A percentile compares a stretch with the other conserved stretches of the same genome.
Evolutionary conservation across 306 rosid genomes (phyloP).

Genomic region (Vigna nakashimae): DNA sequence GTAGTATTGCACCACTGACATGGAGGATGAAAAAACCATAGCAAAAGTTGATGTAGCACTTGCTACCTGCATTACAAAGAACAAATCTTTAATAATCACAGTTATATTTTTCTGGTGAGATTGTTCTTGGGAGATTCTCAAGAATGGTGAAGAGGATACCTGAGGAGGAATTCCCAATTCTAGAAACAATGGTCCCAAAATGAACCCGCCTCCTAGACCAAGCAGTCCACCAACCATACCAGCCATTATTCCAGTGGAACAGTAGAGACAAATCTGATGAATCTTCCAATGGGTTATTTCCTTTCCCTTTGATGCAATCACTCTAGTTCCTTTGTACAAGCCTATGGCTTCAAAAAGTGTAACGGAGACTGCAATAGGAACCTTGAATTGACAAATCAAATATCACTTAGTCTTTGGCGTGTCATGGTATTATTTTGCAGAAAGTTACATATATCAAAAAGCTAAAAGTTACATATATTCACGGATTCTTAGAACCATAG

Average conservation of each 20-base stretch:
- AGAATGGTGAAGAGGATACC: slow-evolving; percentile 48
- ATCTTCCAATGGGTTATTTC: slow-evolving; percentile 72
- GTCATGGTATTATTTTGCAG: slow-evolving; percentile 11
- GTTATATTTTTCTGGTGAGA: neutral
- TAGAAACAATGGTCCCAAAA: slow-evolving; percentile 82
- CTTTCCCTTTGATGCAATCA: slow-evolving; percentile 81
- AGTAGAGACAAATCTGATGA: slow-evolving; percentile 67
- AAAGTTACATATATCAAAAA: neutral
- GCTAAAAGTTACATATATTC: neutral
- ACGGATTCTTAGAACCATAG: neutral
- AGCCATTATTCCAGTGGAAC: slow-evolving; percentile 76
- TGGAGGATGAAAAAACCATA: slow-evolving; percentile 85
- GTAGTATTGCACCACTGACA: slow-evolving; percentile 85
- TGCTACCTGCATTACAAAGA: slow-evolving; percentile 60
- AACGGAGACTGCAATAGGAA: slow-evolving; percentile 73
- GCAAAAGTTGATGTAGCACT: slow-evolving; percentile 88
- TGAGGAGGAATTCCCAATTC: slow-evolving; percentile 92
- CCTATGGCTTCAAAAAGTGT: slow-evolving; percentile 72
- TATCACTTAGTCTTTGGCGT: slow-evolving; percentile 18
- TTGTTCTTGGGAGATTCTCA: slow-evolving; percentile 11
- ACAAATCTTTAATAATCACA: neutral
- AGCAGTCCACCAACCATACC: slow-evolving; percentile 85
- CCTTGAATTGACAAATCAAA: slow-evolving; percentile 49
- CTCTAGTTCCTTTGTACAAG: slow-evolving; percentile 71
- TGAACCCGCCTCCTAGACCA: slow-evolving; percentile 86